Percentiles rank a stretch among this genome's conserved stretches.
phyloP scores from a whole-genome alignment of 2,329 filamentous ascomycete genomes.

The Clathrospora elynae region DNA sequence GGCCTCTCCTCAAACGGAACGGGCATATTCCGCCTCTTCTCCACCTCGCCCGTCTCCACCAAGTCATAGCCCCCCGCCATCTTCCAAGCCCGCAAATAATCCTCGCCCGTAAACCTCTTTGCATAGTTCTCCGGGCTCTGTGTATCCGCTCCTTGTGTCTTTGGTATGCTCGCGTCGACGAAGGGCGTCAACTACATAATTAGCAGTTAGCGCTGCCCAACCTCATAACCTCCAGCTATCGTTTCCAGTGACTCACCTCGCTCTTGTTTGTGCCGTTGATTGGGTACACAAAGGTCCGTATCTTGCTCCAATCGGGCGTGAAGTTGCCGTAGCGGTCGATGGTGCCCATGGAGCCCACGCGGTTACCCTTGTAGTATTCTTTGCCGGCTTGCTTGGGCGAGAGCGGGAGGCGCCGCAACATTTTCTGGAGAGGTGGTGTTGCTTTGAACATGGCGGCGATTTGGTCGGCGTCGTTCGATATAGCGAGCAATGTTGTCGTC shows the following conservation, averaged over 20 bases:
- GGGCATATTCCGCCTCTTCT: constrained; percentile 26
- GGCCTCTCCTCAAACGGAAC: constrained; percentile 34
- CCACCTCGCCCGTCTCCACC: constrained; percentile 15
- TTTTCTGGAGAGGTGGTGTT: constrained; percentile 68
- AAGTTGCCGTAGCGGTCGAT: constrained; percentile 87
- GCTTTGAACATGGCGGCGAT: constrained; percentile 63
- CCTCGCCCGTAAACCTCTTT: constrained; percentile 38
- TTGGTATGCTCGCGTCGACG: constrained; percentile 66
- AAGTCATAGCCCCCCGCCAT: constrained; percentile 37
- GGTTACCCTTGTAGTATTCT: constrained; percentile 96
- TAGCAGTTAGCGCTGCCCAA: constrained; percentile 15
- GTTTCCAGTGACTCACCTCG: constrained; percentile 28
- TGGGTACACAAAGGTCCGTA: constrained; percentile 88
- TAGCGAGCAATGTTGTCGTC: constrained; percentile 6
- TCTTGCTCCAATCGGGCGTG: constrained; percentile 80
- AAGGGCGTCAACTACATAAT: constrained; percentile 75
- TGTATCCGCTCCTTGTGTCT: constrained; percentile 25
- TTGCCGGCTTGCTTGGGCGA: constrained; percentile 93
- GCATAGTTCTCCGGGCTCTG: constrained; percentile 24
- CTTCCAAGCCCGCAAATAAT: constrained; percentile 46
- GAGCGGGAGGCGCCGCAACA: constrained; percentile 75
- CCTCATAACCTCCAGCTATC: neutral
- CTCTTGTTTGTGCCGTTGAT: constrained; percentile 63
- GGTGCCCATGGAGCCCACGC: constrained; percentile 82
- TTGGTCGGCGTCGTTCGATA: neutral